Base-by-base conservation (phyloP, 805 yeast species). In the Candida tammaniensis region DNA sequence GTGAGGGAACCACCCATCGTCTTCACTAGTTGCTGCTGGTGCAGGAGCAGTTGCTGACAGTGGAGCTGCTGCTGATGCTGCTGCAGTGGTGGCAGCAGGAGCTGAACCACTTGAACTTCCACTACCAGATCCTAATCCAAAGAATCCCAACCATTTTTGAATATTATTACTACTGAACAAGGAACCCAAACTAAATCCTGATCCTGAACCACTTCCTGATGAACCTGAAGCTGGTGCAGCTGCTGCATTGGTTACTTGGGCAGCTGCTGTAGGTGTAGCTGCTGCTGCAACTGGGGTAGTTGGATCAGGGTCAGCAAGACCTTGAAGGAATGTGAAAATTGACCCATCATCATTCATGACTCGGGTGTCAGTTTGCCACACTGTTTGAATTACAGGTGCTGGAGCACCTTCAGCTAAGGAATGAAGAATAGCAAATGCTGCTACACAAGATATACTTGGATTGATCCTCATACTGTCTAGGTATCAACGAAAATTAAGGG, bases 381-480 rank as follows among this genome's bases (percentile, higher is more conserved):
- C 19, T 11, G 45, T 41, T 29, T 33, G 27, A 17, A 36, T 12
- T 16, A 32, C 20, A 7, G 45, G 44, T 13, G 44, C 44, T 16
- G 44, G 46, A n/a, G 44, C 45, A 16, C 38, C 49, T 14, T 37
- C 27, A 5, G 24, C 31, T 30, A n/a, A n/a, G n/a, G n/a, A n/a
- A n/a, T n/a, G n/a, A n/a, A n/a, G n/a, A n/a, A 27, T 27, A 7
- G 22, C 22, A 5, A 27, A 18, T 9, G 31, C 22, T 7, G 23
- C 8, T 7, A 27, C 13, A n/a, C 5, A 8, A 21, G 22, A 17
- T 27, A 27, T 27, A 16, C 15, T 18, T 26, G 12, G 12, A 7
- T 7, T 26, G 8, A 12, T 26, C 8, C 10, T 20, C 9, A n/a
- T n/a, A n/a, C n/a, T n/a, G n/a, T n/a, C n/a, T n/a, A n/a, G n/a